Percentiles rank a stretch among this genome's conserved stretches.
Conservation (phyloP, 441 rosid species). For the Bruguiera hainesii region DNA sequence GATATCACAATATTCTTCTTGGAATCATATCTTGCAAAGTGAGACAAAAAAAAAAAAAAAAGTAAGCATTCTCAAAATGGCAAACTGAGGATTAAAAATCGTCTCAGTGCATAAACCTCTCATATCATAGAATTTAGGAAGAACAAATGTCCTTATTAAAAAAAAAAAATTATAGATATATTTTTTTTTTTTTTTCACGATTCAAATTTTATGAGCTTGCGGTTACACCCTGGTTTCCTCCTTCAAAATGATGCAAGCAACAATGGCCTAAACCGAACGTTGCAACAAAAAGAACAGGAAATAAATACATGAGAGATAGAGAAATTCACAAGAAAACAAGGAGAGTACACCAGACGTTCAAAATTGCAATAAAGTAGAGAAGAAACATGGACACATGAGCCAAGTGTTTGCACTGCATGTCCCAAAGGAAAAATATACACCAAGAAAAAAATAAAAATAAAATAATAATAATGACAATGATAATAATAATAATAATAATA, state of each 20-base stretch:
- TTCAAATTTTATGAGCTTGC: too few relatives aligned
- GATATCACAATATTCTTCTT: conserved; percentile 20
- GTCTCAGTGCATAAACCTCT: too few relatives aligned
- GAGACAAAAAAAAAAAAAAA: conserved; percentile 23
- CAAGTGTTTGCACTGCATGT: conserved; percentile 27
- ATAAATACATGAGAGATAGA: neutral
- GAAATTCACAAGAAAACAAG: conserved; percentile 6
- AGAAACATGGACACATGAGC: conserved; percentile 16
- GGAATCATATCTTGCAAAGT: conserved; percentile 12
- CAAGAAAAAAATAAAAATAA: neutral
- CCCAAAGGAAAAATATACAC: conserved; percentile 27
- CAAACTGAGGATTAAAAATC: neutral
- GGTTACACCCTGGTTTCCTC: too few relatives aligned
- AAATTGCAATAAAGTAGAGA: conserved; percentile 6
- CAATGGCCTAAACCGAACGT: conserved; percentile 27
- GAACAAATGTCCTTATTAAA: too few relatives aligned
- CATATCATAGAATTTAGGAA: too few relatives aligned
- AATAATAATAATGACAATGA: too few relatives aligned
- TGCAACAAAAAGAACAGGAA: conserved; percentile 14
- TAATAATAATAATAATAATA: too few relatives aligned
- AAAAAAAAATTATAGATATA: too few relatives aligned
- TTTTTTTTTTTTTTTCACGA: too few relatives aligned
- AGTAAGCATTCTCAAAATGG: conserved; percentile 9
- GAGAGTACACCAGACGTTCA: conserved; percentile 16
- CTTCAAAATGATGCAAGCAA: conserved; percentile 11